phyloP scores from a whole-genome alignment of 495 filamentous ascomycete genomes.

The Glarea lozoyensis region DNA sequence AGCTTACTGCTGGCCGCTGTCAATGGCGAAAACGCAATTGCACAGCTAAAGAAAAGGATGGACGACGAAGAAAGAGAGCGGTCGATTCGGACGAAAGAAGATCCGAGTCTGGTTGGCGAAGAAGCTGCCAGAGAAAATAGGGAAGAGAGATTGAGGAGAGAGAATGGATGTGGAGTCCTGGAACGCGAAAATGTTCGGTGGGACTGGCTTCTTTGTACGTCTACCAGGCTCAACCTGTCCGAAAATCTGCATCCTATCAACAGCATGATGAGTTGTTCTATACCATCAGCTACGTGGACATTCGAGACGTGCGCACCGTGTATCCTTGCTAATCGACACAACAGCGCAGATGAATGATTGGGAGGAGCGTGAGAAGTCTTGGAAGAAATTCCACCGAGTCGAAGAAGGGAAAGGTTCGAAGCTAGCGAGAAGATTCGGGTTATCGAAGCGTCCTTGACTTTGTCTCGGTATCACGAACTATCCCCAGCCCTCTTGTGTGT shows the following conservation, averaged over 20 bases:
- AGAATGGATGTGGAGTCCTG: constrained; percentile 30
- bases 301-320: too few relatives aligned
- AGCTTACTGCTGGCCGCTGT: constrained; percentile 4
- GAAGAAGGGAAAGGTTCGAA: constrained; percentile 14
- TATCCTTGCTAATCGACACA: too few relatives aligned
- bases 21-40: constrained; percentile 26
- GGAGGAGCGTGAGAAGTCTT: constrained; percentile 37
- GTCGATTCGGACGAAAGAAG: constrained; percentile 36
- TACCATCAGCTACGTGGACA: too few relatives aligned
- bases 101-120: constrained; percentile 44
- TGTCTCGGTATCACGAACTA: too few relatives aligned
- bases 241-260: constrained; percentile 3
- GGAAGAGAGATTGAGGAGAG: constrained; percentile 33
- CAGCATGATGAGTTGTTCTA: too few relatives aligned
- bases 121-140: constrained; percentile 35
- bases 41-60: constrained; percentile 31
- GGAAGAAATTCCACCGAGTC: constrained; percentile 31
- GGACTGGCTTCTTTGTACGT: constrained; percentile 40
- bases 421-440: constrained; percentile 6
- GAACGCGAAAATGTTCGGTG: constrained; percentile 36
- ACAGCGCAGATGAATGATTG: constrained; percentile 38
- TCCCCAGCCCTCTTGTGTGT: too few relatives aligned
- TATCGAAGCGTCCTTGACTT: too few relatives aligned
- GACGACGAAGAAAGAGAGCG: constrained; percentile 24
- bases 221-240: neutral